Evolutionary conservation across 23 red algal genomes (phyloP).

Genomic region (Gracilaria domingensis): DNA sequence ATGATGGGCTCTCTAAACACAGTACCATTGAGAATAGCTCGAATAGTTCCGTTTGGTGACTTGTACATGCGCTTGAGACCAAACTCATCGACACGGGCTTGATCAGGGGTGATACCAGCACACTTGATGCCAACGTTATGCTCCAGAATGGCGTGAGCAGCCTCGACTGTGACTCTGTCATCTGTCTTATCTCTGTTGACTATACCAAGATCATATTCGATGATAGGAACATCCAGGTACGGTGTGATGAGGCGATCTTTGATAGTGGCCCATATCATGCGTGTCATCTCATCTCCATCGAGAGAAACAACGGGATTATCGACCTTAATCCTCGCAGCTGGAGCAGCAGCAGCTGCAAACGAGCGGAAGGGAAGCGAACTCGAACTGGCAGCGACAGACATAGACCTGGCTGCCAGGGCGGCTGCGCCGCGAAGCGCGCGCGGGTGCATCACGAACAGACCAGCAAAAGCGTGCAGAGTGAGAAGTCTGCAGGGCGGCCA

Average conservation of each 20-base stretch:
- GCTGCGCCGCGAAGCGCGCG: not conserved
- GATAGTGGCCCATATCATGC: constrained; percentile 90
- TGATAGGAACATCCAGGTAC: constrained; percentile 78
- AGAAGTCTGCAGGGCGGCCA: not conserved
- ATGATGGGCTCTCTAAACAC: constrained; percentile 97
- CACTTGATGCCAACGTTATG: constrained; percentile 92
- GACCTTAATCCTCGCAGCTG: constrained; percentile 66
- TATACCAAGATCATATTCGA: constrained; percentile 90
- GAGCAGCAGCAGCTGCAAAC: not conserved
- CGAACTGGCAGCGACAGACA: not conserved
- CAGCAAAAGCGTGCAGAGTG: not conserved
- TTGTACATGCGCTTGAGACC: constrained; percentile 91
- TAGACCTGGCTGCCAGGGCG: not conserved
- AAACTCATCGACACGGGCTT: constrained; percentile 86
- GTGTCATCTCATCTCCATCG: constrained; percentile 92
- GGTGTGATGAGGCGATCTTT: constrained; percentile 79
- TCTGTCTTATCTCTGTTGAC: constrained; percentile 85
- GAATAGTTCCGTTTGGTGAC: constrained; percentile 93
- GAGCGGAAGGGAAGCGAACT: not conserved
- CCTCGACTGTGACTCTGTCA: constrained; percentile 88
- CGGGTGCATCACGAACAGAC: not conserved
- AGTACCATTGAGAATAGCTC: constrained; percentile 89
- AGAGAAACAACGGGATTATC: constrained; percentile 90
- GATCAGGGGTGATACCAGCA: constrained; percentile 90
- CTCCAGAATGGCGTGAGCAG: constrained; percentile 86